Percentiles rank a stretch among this genome's conserved stretches.
These are phyloP conservation scores for Kodamaea plutei DNA, from an alignment of 1,139 yeast genomes.

Conservation along the genomic window DNA sequence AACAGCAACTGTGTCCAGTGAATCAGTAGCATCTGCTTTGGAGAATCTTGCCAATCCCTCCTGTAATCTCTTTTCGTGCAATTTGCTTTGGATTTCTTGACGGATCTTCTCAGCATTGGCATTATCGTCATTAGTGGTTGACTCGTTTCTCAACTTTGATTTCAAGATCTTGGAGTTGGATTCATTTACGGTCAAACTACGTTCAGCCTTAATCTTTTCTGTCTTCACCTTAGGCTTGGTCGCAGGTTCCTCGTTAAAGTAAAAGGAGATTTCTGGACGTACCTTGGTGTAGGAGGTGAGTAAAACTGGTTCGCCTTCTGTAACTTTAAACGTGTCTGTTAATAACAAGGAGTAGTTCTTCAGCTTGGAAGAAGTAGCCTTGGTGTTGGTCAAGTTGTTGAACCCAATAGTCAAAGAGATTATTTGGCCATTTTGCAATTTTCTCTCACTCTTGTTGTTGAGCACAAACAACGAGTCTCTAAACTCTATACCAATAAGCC, in stretches of 20 bases:
- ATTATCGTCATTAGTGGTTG: conserved; percentile 63
- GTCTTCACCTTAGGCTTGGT: conserved; percentile 31
- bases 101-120: conserved; percentile 72
- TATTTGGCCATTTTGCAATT: conserved; percentile 67
- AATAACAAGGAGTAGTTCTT: conserved; percentile 65
- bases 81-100: conserved; percentile 74
- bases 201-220: conserved; percentile 33
- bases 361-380: conserved; percentile 44
- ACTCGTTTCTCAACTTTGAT: conserved; percentile 75
- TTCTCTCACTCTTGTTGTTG: conserved; percentile 69
- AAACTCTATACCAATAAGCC: conserved; percentile 87
- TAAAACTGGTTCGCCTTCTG: conserved; percentile 56
- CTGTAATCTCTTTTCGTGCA: conserved; percentile 82
- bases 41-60: conserved; percentile 79
- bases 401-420: conserved; percentile 79
- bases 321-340: conserved; percentile 78
- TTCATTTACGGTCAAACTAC: conserved; percentile 27
- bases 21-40: conserved; percentile 67
- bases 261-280: conserved; percentile 75
- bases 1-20: conserved; percentile 63
- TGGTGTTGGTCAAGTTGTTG: conserved; percentile 49
- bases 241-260: conserved; percentile 68
- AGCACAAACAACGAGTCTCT: conserved; percentile 76
- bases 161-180: conserved; percentile 62
- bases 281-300: conserved; percentile 74